Base-by-base conservation (phyloP, 2,329 filamentous ascomycete genomes). In the Scytalidium sp. region DNA sequence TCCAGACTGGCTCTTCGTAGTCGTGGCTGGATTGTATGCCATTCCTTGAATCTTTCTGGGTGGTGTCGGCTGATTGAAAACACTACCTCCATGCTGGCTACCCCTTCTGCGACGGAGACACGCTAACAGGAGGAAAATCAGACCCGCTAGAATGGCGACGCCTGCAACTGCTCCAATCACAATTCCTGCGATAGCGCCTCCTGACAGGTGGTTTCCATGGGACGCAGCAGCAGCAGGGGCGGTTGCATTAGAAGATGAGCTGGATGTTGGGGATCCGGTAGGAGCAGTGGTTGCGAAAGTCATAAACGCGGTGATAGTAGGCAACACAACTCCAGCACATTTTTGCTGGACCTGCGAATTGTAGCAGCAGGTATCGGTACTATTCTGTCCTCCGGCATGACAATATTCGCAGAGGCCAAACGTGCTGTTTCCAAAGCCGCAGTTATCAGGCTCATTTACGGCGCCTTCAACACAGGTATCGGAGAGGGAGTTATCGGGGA, bases 321-420 rank as follows among this genome's bases (percentile, higher is more conserved):
- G 94, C 6, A 99, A 74, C 21, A 80, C 75, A n/a, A 99, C 88
- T 45, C 81, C 81, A 45, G 80, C 72, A 67, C 94, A 99, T 55
- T 84, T 81, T 21, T 73, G 72, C 51, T 89, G 80, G n/a, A 87
- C 85, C 54, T 90, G 78, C 4, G 92, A 84, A 60, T 84, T 90
- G 63, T 91, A 86, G 69, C 94, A 99, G 74, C 94, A 99, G 3
- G 92, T 95, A 67, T 97, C 93, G 45, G 93, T 97, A 9, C 90
- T 87, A 69, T 97, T 97, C 55, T 85, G 82, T 22, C 92, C 91
- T 60, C 88, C 93, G 6, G 84, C 77, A 40, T 81, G 79, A 68
- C 94, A 99, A 68, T 94, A 97, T 3, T 85, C 83, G 72, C 94
- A 99, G 29, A 99, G 76, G 2, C 92, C 91, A 49, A 85, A 67